Evolutionary conservation across 1,284 basidiomycete genomes (phyloP).

Genomic region (Ustilago cynodontis): DNA sequence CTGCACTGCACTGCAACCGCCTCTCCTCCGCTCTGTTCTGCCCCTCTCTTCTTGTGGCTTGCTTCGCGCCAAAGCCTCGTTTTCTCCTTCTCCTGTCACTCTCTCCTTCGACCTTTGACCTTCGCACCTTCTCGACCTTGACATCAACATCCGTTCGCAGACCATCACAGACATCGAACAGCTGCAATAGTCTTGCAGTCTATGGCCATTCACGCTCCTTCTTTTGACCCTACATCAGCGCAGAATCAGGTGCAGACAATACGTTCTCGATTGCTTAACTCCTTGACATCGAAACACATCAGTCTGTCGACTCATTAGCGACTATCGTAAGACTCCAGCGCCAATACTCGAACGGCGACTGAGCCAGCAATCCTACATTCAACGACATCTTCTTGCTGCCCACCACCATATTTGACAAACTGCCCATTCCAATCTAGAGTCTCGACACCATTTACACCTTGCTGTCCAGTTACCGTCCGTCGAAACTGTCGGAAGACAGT

Average conservation of each 20-base stretch:
- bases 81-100: background rate
- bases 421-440: background rate
- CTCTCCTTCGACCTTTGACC: background rate
- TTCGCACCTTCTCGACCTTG: background rate
- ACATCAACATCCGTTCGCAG: background rate
- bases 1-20: too few relatives aligned
- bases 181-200: background rate
- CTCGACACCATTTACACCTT: background rate
- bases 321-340: too few relatives aligned
- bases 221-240: too few relatives aligned
- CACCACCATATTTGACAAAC: background rate
- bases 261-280: too few relatives aligned
- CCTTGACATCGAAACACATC: too few relatives aligned
- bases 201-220: too few relatives aligned
- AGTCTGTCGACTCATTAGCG: too few relatives aligned
- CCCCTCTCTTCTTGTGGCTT: background rate
- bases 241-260: too few relatives aligned
- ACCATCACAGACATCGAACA: background rate
- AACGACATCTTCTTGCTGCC: background rate
- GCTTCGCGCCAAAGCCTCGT: background rate
- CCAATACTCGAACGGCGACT: too few relatives aligned
- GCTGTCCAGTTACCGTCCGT: background rate
- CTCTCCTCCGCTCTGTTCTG: too few relatives aligned
- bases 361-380: too few relatives aligned
- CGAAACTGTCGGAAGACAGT: too few relatives aligned